Base-by-base conservation (phyloP, 2,329 filamentous ascomycete genomes). In the Claviceps cyperi region DNA sequence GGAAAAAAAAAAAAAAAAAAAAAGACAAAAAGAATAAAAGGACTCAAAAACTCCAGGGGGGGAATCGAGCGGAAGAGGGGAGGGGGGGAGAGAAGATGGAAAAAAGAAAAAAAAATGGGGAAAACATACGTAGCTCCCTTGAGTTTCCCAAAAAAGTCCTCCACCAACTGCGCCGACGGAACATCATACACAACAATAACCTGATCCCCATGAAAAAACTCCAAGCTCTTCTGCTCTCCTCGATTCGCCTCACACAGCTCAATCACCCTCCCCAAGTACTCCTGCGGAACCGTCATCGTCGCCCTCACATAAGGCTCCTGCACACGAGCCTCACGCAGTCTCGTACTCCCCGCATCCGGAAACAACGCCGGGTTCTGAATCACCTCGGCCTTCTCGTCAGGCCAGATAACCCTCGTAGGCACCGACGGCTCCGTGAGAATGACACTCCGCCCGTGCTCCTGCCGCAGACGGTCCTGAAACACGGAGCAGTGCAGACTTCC, bases 401-500 rank as follows among this genome's bases (percentile, higher is more conserved):
- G 76, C 76, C 83, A 92, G 9, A 86, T 66, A 7, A 97, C 77
- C 64, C 90, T 94, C 59, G 91, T 94, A 3, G 92, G 90, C 13
- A 98, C 92, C 0, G 87, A 91, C 0, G 92, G 92, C 38, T 94
- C 91, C 0, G 92, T 98, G 63, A 98, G 92, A 66, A 98, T 96
- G 62, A 98, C 89, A 60, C 82, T 92, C 2, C 86, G 85, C 5
- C 91, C 92, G 60, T 98, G 90, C 65, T 98, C 92, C 66, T 96
- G 89, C 43, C 88, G 81, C 49, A 98, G 70, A 1, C 92, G 85
- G 66, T 98, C 92, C 67, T 98, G 90, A 59, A 98, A 98, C 4
- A 98, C 92, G n/a, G 90, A 97, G 69, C 92, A 97, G 65, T 98
- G 92, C 46, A 98, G 72, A 13, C 90, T 97, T n/a, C 92, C 92